Evolutionary conservation across 1,139 yeast species (phyloP).

Genomic region (Eremothecium gossypii): DNA sequence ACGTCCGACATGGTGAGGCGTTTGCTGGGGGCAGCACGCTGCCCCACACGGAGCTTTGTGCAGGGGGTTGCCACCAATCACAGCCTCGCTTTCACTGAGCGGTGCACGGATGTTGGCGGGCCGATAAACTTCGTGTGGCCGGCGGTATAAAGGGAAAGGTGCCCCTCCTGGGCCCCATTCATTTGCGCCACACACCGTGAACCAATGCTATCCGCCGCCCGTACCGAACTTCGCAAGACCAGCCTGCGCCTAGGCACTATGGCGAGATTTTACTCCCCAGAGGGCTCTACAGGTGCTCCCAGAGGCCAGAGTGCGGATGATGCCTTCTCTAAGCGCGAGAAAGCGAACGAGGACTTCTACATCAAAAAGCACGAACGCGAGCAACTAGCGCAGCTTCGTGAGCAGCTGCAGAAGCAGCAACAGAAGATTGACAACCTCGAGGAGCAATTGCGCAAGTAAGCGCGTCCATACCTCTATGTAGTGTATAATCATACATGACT

Average conservation of each 20-base stretch:
- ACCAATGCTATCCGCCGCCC: too few species aligned
- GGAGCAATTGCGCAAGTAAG: constrained; percentile 22
- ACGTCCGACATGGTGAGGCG: too few species aligned
- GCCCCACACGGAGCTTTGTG: too few species aligned
- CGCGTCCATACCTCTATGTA: background rate
- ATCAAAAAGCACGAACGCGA: constrained; percentile 56
- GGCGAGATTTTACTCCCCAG: constrained; percentile 43
- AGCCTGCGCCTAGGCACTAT: constrained; percentile 5
- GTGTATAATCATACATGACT: background rate
- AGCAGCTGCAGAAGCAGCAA: constrained; percentile 44
- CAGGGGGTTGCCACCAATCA: too few species aligned
- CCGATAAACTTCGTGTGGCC: too few species aligned
- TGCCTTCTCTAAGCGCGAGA: constrained; percentile 56
- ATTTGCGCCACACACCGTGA: too few species aligned
- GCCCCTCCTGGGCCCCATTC: too few species aligned
- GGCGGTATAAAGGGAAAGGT: too few species aligned
- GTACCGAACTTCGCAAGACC: too few species aligned
- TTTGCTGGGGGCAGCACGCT: too few species aligned
- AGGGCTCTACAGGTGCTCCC: constrained; percentile 34
- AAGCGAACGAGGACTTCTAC: constrained; percentile 60
- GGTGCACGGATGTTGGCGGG: too few species aligned
- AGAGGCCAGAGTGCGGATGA: constrained; percentile 40
- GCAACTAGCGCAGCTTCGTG: constrained; percentile 44
- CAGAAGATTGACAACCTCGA: constrained; percentile 34
- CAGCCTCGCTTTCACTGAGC: too few species aligned